Evolutionary conservation across 305 asterid genomes (phyloP).

Genomic region (Fraxinus angustifolia): DNA sequence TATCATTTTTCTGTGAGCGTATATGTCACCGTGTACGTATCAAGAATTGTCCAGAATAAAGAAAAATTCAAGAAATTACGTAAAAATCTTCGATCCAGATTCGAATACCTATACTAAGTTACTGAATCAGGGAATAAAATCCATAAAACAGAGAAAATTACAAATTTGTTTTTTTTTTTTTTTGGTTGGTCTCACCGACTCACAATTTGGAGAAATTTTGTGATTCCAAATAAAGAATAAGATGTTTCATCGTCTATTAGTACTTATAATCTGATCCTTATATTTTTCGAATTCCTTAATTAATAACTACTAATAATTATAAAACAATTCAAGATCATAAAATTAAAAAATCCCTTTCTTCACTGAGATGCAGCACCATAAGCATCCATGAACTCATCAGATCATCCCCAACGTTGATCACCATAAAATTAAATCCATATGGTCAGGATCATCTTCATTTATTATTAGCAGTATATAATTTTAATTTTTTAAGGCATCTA

Average conservation of each 20-base stretch:
- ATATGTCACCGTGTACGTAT: not conserved
- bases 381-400: not conserved
- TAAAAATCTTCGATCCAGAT: conserved; percentile 9
- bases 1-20: not conserved
- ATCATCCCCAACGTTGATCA: conserved; percentile 21
- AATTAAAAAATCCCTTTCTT: not conserved
- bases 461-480: not conserved
- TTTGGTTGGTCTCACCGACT: not conserved
- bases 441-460: conserved; percentile 5
- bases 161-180: not conserved
- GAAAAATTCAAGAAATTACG: conserved; percentile 6
- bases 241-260: no score
- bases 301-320: not conserved
- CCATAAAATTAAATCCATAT: not conserved
- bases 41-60: not conserved
- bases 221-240: not conserved
- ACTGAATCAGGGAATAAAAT: not conserved
- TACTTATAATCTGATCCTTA: not conserved
- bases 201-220: not conserved
- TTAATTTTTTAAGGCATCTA: not conserved
- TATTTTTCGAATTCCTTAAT: not conserved
- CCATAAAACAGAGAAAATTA: not conserved
- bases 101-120: not conserved
- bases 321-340: not conserved
- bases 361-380: not conserved